Evolutionary conservation across 2,329 filamentous ascomycete species (phyloP).

Genomic region (Ploettnerulaceae sp.): DNA sequence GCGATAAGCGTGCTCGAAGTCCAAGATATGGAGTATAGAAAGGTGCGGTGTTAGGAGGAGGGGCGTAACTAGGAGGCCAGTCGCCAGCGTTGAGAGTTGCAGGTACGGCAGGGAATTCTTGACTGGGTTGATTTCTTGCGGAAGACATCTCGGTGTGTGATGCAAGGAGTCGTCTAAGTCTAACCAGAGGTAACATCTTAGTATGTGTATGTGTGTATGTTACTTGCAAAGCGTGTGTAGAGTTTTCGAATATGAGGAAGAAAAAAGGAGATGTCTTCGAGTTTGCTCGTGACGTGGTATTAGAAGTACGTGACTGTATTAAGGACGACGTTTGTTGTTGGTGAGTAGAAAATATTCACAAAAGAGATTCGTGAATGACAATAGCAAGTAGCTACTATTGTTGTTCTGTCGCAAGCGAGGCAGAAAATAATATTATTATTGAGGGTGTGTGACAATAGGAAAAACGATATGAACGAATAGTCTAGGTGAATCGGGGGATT

Average conservation of each 20-base stretch:
- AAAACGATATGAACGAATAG: conserved; percentile 7
- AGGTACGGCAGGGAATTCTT: conserved; percentile 36
- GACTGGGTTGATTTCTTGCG: conserved; percentile 25
- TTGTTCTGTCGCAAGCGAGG: conserved; percentile 1
- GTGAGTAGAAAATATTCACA: conserved; percentile 15
- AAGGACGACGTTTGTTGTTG: conserved; percentile 5
- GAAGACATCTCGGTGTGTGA: conserved; percentile 34
- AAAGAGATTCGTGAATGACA: conserved; percentile 20
- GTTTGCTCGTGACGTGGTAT: background rate
- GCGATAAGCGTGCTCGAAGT: conserved; percentile 81
- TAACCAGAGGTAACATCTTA: conserved; percentile 33
- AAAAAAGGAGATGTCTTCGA: background rate
- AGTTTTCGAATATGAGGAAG: conserved; percentile 1
- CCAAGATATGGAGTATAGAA: conserved; percentile 87
- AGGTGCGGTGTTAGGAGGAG: conserved; percentile 53
- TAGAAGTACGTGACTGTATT: conserved; percentile 15
- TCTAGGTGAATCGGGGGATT: too few species aligned
- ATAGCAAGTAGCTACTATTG: conserved; percentile 17
- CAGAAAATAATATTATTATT: conserved; percentile 19
- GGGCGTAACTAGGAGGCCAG: conserved; percentile 17
- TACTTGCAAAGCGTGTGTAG: conserved; percentile 8
- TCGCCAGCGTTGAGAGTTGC: conserved; percentile 30
- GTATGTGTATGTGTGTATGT: conserved; percentile 21
- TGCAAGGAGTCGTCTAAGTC: conserved; percentile 30
- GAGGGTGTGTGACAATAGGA: conserved; percentile 24